Evolutionary conservation across 345 rosid species (phyloP), one percentile per base, ranked within the genome.

Genomic region (Bruguiera sexangula): DNA sequence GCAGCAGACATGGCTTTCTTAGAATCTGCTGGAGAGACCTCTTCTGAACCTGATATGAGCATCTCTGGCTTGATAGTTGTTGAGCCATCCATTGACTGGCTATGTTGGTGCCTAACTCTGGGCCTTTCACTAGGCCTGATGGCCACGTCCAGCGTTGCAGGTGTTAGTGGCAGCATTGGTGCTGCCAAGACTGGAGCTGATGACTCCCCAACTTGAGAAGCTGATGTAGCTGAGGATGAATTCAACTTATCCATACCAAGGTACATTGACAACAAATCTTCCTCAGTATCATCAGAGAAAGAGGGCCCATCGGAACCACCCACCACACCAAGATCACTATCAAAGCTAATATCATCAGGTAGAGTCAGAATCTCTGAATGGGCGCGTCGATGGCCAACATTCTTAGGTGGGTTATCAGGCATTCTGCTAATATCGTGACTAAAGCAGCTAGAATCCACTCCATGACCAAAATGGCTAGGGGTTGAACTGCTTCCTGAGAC

Each of bases 71-170:
- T 85, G 50, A 90, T 82, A 72, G 78, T 86, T 13, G 86, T 78
- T 0, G 96, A 89, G 16, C 96, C 98, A 79, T 92, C 98, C 96
- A 92, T 88, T 24, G 98, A 92, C 60, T 79, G 97, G 80, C 98
- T 90, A 36, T 92, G 91, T 51, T 92, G 98, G 72, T 96, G 99
- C 85, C 97, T 90, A 62, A 89, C 73, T 80, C 93, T 88, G 19
- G 95, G 92, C 74, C 89, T 89, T 76, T 89, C 96, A 2, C 83
- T 78, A 21, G 85, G 79, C 52, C 83, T 79, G 67, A 29, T 69
- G 53, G 70, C 72, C 53, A 55, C 55, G 73, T 70, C 82, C 77
- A 81, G 79, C 9, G 72, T 62, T 26, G 74, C 67, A 20, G 81
- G 76, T 2, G 78, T 54, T 43, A 78, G 60, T 50, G 74, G 74